A percentile compares a stretch with the other conserved stretches of the same genome.
Evolutionary conservation across 2,329 filamentous ascomycete genomes (phyloP).

Genomic region (Fonsecaea nubica): DNA sequence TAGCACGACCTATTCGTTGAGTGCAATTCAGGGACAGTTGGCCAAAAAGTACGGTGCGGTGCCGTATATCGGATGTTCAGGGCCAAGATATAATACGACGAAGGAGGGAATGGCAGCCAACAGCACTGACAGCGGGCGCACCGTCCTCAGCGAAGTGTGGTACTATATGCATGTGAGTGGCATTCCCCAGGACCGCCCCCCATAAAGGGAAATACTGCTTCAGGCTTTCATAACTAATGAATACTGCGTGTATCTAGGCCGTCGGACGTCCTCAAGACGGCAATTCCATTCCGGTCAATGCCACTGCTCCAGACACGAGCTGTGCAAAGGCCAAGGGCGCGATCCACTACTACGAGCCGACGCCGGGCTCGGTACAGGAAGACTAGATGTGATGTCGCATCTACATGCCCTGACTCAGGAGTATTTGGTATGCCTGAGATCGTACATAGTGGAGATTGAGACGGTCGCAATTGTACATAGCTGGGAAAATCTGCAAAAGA

Average conservation of each 20-base stretch:
- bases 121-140: constrained; percentile 62
- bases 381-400: constrained; percentile 4
- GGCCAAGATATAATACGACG: constrained; percentile 67
- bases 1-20: constrained; percentile 62
- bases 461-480: background rate
- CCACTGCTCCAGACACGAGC: constrained; percentile 35
- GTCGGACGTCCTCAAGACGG: constrained; percentile 62
- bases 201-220: background rate
- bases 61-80: constrained; percentile 68
- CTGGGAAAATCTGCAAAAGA: background rate
- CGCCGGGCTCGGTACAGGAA: constrained; percentile 30
- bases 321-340: constrained; percentile 40
- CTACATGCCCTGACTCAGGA: background rate
- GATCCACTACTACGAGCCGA: constrained; percentile 38
- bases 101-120: constrained; percentile 58
- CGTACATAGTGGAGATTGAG: background rate
- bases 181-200: background rate
- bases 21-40: constrained; percentile 60
- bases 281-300: constrained; percentile 50
- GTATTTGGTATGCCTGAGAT: background rate
- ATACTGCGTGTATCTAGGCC: constrained; percentile 17
- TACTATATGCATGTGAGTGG: constrained; percentile 65
- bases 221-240: background rate
- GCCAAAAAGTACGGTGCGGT: constrained; percentile 58
- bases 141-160: constrained; percentile 68